A percentile compares a stretch with the other conserved stretches of the same genome.
Conservation (phyloP, 352 stramenopile genomes). For the Plasmopara muralis region DNA sequence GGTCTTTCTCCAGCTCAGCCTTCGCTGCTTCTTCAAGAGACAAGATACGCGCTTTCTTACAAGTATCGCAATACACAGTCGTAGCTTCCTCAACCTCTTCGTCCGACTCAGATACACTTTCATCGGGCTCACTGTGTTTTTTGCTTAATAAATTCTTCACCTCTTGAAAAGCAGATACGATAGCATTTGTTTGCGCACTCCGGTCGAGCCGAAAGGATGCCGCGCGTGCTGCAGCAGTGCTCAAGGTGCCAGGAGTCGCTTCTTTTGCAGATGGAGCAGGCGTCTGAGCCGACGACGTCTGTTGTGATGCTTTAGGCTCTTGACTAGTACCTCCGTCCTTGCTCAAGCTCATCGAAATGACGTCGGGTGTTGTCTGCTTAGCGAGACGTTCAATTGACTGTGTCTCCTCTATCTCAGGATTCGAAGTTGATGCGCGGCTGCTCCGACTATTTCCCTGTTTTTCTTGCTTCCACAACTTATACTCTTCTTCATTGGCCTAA, state of each 20-base stretch:
- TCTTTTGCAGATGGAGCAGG: constrained; percentile 27
- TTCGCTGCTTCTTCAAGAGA: constrained; percentile 35
- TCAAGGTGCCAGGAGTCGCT: constrained; percentile 28
- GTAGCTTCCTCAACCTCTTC: constrained; percentile 55
- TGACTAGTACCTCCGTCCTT: constrained; percentile 15
- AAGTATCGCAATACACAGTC: constrained; percentile 77
- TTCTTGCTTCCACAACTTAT: constrained; percentile 57
- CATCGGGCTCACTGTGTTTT: constrained; percentile 29
- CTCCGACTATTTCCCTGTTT: constrained; percentile 11
- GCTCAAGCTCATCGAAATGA: constrained; percentile 12
- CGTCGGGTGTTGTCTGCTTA: constrained; percentile 17
- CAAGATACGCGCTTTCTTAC: constrained; percentile 73
- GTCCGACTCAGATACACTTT: constrained; percentile 44
- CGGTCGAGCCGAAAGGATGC: constrained; percentile 50
- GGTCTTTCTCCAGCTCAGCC: constrained; percentile 20
- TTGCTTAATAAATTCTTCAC: constrained; percentile 7
- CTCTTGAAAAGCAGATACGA: constrained; percentile 36
- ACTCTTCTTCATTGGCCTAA: constrained; percentile 65
- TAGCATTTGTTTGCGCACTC: constrained; percentile 29
- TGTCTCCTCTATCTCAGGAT: constrained; percentile 2
- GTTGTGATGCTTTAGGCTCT: constrained; percentile 10
- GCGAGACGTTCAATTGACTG: constrained; percentile 3
- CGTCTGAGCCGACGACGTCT: constrained; percentile 10
- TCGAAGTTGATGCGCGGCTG: constrained; percentile 2
- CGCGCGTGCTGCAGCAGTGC: constrained; percentile 44